Conservation (phyloP, 805 yeast species). For the Saccharomycopsis oosterbeekiorum region DNA sequence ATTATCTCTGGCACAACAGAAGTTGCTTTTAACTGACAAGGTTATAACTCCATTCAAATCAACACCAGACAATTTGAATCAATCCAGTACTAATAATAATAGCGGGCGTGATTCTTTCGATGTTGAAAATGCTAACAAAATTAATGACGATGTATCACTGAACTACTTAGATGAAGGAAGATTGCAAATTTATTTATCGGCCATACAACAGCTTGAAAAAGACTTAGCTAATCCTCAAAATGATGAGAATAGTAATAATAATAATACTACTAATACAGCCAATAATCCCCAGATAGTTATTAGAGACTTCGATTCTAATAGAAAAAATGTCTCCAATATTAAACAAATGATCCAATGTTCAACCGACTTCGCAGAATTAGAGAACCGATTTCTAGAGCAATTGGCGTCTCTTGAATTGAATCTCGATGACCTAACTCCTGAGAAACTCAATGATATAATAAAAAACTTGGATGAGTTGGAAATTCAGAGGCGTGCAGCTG, state of each 20-base stretch:
- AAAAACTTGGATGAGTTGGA: not conserved
- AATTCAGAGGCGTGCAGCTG: not conserved
- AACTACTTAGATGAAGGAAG: conserved; percentile 1
- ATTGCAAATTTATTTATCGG: conserved; percentile 3
- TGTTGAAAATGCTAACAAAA: conserved; percentile 19
- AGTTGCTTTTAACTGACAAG: conserved; percentile 21
- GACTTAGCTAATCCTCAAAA: not conserved
- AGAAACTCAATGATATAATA: conserved; percentile 4
- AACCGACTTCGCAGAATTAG: not conserved
- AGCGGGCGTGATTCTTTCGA: conserved; percentile 19
- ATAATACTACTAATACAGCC: not conserved
- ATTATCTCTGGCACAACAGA: conserved; percentile 35
- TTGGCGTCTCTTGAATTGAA: conserved; percentile 4
- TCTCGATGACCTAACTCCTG: conserved; percentile 8
- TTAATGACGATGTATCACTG: not conserved
- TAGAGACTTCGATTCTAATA: not conserved
- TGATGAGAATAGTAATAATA: not conserved
- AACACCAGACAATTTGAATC: conserved; percentile 16
- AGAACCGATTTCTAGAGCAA: conserved; percentile 2
- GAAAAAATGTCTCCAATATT: not conserved
- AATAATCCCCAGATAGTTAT: not conserved
- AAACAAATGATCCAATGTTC: not conserved
- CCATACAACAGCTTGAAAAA: conserved; percentile 3
- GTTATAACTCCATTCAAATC: conserved; percentile 25
- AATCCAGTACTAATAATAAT: conserved; percentile 16